phyloP scores from a whole-genome alignment of 169 alveolate genomes.

The Eimeria praecox region DNA sequence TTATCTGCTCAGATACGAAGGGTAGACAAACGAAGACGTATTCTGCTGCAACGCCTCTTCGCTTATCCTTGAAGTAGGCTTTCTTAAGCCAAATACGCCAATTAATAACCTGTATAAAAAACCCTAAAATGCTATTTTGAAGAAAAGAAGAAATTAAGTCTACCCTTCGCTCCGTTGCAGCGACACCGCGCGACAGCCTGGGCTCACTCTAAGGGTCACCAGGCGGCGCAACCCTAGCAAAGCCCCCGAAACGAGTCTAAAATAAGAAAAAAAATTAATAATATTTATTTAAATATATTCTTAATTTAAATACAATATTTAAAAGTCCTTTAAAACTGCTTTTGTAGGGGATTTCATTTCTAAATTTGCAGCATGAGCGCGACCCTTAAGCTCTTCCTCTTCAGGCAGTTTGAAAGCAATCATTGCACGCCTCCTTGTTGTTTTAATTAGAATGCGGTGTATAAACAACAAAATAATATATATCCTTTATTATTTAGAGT shows the following conservation, averaged over 20 bases:
- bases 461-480: not conserved
- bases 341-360: not conserved
- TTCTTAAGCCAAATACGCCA: not conserved
- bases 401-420: not conserved
- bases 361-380: not conserved
- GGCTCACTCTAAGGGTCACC: constrained; percentile 5
- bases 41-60: not conserved
- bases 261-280: not conserved
- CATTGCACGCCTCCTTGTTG: not conserved
- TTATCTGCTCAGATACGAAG: not conserved
- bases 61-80: not conserved
- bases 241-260: not conserved
- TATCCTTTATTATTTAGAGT: not conserved
- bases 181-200: constrained; percentile 2
- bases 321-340: not conserved
- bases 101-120: not conserved
- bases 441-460: not conserved
- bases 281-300: not conserved
- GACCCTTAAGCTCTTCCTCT: not conserved
- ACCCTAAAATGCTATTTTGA: not conserved
- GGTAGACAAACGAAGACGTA: not conserved
- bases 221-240: not conserved
- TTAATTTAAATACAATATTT: not conserved
- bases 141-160: not conserved
- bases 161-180: not conserved